Conservation (phyloP, 225 moss, liverwort and hornwort genomes). For the Neckera pumila region DNA sequence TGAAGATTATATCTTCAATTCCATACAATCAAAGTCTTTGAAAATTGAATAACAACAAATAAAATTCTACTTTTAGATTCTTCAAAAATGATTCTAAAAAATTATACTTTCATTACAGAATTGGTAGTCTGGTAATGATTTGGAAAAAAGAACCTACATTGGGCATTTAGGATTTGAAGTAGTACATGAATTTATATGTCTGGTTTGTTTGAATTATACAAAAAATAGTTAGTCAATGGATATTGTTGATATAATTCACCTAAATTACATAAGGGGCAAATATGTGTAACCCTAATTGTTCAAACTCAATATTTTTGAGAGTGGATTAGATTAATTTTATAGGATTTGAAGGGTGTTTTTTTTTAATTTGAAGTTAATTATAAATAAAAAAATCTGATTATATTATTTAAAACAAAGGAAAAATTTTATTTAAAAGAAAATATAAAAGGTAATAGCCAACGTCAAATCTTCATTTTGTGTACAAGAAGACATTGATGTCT, state of each 20-base stretch:
- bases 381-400: accelerated
- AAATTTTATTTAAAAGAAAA: too few species aligned
- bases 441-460: accelerated
- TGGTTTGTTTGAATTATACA: background rate
- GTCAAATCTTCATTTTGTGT: background rate
- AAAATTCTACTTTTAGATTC: background rate
- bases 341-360: background rate
- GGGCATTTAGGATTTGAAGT: background rate
- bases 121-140: background rate
- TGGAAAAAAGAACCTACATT: too few species aligned
- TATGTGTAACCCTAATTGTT: background rate
- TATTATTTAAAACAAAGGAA: background rate
- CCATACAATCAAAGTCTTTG: accelerated
- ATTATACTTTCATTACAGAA: background rate
- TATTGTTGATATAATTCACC: too few species aligned
- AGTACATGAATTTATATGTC: background rate
- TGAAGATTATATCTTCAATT: background rate
- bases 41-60: background rate
- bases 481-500: background rate
- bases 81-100: too few species aligned
- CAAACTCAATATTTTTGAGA: background rate
- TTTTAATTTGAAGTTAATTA: background rate
- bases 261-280: background rate
- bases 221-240: too few species aligned
- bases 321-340: too few species aligned